phyloP scores from a whole-genome alignment of 164 flowering plant species.

The Berberis vulgaris region DNA sequence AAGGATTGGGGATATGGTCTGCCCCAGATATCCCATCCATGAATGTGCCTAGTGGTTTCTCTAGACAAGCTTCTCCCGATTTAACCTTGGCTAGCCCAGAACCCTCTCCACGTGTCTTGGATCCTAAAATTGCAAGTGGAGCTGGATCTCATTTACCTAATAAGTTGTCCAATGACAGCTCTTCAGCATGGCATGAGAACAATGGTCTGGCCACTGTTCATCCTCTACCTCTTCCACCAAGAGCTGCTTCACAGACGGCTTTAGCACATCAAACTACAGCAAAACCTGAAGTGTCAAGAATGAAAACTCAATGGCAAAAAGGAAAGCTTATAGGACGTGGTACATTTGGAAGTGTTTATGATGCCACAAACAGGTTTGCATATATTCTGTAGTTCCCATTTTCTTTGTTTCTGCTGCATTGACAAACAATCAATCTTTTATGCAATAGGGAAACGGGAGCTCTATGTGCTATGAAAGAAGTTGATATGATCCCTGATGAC shows the following conservation, averaged over 20 bases:
- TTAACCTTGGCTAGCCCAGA: conserved; percentile 32
- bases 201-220: conserved; percentile 38
- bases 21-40: conserved; percentile 44
- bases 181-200: conserved; percentile 29
- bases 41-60: conserved; percentile 21
- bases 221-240: conserved; percentile 89
- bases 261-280: conserved; percentile 25
- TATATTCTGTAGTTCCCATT: not conserved
- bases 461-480: conserved; percentile 98
- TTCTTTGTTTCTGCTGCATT: conserved; percentile 6
- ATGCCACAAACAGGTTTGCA: conserved; percentile 63
- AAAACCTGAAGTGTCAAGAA: conserved; percentile 34
- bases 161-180: conserved; percentile 27
- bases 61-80: conserved; percentile 31
- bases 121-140: conserved; percentile 26
- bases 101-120: conserved; percentile 29
- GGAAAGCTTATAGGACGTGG: conserved; percentile 96
- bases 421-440: not conserved
- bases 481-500: conserved; percentile 71
- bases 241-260: conserved; percentile 29
- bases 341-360: conserved; percentile 91
- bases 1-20: conserved; percentile 38
- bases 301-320: conserved; percentile 63
- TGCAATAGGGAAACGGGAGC: conserved; percentile 43
- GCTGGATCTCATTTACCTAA: conserved; percentile 41